Conservation (phyloP, 1,139 yeast species). For the Yamadazyma spencermartinsiae region DNA sequence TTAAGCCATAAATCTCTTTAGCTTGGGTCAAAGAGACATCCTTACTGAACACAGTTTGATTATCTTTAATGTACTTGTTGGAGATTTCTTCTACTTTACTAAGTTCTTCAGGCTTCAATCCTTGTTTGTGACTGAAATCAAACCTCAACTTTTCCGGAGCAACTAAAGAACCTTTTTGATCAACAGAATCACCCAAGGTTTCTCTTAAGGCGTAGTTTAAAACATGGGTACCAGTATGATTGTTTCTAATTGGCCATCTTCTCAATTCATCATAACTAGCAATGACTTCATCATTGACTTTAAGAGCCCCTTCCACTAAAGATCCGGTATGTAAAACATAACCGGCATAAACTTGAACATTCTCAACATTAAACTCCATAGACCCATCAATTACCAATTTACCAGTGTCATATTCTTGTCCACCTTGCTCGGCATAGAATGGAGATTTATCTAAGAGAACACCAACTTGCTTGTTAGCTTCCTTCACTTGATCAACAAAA, state of each 20-base stretch:
- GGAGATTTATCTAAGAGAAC: conserved; percentile 84
- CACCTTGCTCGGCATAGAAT: conserved; percentile 98
- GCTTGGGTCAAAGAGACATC: conserved; percentile 79
- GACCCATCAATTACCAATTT: conserved; percentile 84
- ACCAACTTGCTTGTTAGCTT: conserved; percentile 63
- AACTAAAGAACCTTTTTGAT: conserved; percentile 96
- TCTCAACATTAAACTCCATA: conserved; percentile 84
- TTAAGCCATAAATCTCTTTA: conserved; percentile 72
- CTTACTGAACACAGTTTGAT: conserved; percentile 73
- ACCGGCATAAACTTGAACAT: conserved; percentile 92
- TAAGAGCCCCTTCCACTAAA: conserved; percentile 71
- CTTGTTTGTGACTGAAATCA: conserved; percentile 92
- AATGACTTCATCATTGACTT: conserved; percentile 68
- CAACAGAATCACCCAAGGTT: conserved; percentile 83
- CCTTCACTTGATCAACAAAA: conserved; percentile 52
- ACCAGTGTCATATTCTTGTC: conserved; percentile 97
- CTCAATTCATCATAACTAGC: conserved; percentile 91
- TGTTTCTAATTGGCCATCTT: conserved; percentile 95
- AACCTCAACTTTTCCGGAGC: conserved; percentile 94
- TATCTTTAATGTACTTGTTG: conserved; percentile 68
- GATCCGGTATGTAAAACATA: conserved; percentile 93
- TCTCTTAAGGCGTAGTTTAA: conserved; percentile 85
- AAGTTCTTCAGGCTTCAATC: conserved; percentile 68
- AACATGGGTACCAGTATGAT: conserved; percentile 97
- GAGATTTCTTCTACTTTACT: conserved; percentile 73